Evolutionary conservation across 129 eudicot genomes (phyloP).

Genomic region (Escallonia rubra): DNA sequence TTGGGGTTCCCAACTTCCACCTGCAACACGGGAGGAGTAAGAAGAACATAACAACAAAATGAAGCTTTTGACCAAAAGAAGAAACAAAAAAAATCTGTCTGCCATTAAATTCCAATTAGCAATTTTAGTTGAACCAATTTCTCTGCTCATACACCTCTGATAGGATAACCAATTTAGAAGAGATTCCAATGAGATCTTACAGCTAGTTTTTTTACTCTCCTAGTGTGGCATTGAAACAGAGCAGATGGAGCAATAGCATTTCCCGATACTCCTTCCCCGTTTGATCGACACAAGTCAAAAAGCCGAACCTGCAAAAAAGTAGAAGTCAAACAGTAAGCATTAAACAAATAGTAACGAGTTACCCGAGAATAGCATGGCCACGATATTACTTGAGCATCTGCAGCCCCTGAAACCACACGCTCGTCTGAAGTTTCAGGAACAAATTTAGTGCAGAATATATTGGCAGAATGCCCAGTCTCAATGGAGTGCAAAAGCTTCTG

Average conservation of each 20-base stretch:
- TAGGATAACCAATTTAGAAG: not conserved
- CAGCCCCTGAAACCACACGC: slow-evolving; percentile 87
- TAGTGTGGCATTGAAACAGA: slow-evolving; percentile 75
- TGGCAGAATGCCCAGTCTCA: slow-evolving; percentile 78
- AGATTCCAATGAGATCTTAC: slow-evolving; percentile 39
- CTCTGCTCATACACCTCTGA: not conserved
- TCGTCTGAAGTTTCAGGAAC: slow-evolving; percentile 94
- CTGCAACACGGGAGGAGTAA: slow-evolving; percentile 28
- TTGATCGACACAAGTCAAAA: slow-evolving; percentile 62
- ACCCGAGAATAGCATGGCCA: not conserved
- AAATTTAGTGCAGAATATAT: slow-evolving; percentile 91
- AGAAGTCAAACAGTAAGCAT: not conserved
- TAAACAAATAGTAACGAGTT: not conserved
- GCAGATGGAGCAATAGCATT: slow-evolving; percentile 56
- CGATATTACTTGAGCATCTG: slow-evolving; percentile 78
- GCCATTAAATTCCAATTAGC: not conserved
- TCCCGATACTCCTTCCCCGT: slow-evolving; percentile 42
- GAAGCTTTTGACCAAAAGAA: not conserved
- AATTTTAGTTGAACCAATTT: not conserved
- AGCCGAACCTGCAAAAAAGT: slow-evolving; percentile 62
- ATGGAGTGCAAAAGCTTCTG: slow-evolving; percentile 69
- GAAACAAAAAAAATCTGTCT: not conserved
- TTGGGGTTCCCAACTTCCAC: slow-evolving; percentile 95
- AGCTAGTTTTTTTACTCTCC: slow-evolving; percentile 91
- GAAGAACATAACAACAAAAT: not conserved